Conservation (phyloP, 1,284 basidiomycete genomes). For the Boletellus deceptivus region DNA sequence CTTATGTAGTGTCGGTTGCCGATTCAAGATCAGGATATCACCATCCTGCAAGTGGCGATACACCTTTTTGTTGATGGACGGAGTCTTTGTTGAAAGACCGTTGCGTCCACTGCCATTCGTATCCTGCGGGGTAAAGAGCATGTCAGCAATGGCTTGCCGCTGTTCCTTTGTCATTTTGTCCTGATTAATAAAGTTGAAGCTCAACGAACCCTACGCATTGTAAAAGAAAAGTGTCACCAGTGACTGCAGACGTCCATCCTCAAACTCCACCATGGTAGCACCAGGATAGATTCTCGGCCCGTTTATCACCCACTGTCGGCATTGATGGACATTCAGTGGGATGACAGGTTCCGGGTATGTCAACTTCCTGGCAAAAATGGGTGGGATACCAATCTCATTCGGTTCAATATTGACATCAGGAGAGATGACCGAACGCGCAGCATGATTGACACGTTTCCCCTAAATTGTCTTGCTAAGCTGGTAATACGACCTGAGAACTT, state of each 20-base stretch:
- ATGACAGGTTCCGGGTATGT: slow-evolving; percentile 99
- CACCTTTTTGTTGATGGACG: slow-evolving; percentile 94
- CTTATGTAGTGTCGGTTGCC: slow-evolving; percentile 98
- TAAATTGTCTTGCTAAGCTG: slow-evolving; percentile 32
- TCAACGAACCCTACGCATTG: slow-evolving; percentile 2
- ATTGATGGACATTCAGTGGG: slow-evolving; percentile 83
- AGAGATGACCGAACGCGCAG: slow-evolving; percentile 98
- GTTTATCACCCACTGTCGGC: slow-evolving; percentile 91
- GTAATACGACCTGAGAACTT: slow-evolving; percentile 1
- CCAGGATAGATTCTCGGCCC: slow-evolving; percentile 92
- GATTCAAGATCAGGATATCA: slow-evolving; percentile 94
- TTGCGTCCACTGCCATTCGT: slow-evolving; percentile 51
- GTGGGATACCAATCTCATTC: slow-evolving; percentile 97
- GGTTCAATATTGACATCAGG: slow-evolving; percentile 99
- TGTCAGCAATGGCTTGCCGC: slow-evolving; percentile 95
- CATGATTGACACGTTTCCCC: slow-evolving; percentile 99
- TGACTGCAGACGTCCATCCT: slow-evolving; percentile 86
- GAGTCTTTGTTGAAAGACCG: slow-evolving; percentile 67
- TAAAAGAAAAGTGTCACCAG: slow-evolving; percentile 49
- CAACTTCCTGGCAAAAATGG: slow-evolving; percentile 95
- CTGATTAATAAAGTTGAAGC: slow-evolving; percentile 38
- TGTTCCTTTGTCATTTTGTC: slow-evolving; percentile 86
- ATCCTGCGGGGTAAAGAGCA: slow-evolving; percentile 90
- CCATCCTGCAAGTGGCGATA: slow-evolving; percentile 95
- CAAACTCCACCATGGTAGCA: slow-evolving; percentile 92